Conservation (phyloP, 257 asterid genomes). For the Solanum tarapatanum region DNA sequence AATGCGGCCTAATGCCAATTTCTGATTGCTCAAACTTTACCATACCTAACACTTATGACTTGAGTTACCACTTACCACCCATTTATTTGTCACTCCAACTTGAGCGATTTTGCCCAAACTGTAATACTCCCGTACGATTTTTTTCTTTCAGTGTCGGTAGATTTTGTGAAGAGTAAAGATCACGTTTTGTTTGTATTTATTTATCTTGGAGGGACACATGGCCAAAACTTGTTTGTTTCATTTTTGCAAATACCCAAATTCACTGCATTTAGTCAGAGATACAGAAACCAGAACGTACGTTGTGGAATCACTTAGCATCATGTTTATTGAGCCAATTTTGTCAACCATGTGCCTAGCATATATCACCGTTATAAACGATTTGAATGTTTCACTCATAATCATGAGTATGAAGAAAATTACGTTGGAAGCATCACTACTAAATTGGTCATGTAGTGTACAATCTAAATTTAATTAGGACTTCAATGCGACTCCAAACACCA, state of each 20-base stretch:
- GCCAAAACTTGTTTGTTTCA: not conserved
- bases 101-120: not conserved
- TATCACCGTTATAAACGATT: not conserved
- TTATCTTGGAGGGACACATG: not conserved
- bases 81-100: not conserved
- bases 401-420: no score
- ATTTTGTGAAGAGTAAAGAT: not conserved
- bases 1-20: not conserved
- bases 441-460: fast-evolving
- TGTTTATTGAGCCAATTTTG: not conserved
- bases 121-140: not conserved
- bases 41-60: not conserved
- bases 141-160: not conserved
- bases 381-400: no score
- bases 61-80: not conserved
- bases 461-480: no score
- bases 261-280: not conserved
- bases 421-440: no score
- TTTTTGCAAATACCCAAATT: not conserved
- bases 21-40: not conserved
- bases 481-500: not conserved
- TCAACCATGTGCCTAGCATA: not conserved
- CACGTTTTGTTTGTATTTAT: not conserved
- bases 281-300: not conserved
- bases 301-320: not conserved